Percentiles rank a stretch among this genome's conserved stretches.
Conservation (phyloP, 2,329 filamentous ascomycete species). For the Fusarium austroafricanum region DNA sequence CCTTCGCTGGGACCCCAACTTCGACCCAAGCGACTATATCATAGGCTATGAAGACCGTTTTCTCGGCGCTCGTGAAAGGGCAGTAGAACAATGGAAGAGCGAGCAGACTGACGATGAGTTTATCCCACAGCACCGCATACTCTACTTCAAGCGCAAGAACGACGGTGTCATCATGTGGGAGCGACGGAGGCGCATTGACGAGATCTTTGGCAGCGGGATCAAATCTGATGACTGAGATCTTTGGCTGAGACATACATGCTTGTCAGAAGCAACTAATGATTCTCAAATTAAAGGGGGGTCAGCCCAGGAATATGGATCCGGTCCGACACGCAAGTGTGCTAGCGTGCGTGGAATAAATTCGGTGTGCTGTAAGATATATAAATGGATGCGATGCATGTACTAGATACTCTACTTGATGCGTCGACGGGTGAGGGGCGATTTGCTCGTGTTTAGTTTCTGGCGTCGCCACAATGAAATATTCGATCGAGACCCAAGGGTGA, state of each 20-base stretch:
- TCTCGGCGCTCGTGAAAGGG: slow-evolving; percentile 63
- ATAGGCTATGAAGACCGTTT: slow-evolving; percentile 73
- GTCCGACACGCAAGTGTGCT: neutral
- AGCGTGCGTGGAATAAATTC: slow-evolving; percentile 20
- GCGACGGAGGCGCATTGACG: slow-evolving; percentile 62
- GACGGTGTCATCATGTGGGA: slow-evolving; percentile 69
- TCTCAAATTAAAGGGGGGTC: slow-evolving; percentile 15
- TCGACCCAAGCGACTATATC: slow-evolving; percentile 65
- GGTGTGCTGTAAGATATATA: slow-evolving; percentile 14
- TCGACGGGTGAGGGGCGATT: neutral
- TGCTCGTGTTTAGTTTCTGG: neutral
- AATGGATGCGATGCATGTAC: neutral
- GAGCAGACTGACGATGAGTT: slow-evolving; percentile 75
- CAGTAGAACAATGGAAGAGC: slow-evolving; percentile 67
- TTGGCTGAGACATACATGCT: slow-evolving; percentile 1
- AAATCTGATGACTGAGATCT: slow-evolving; percentile 22
- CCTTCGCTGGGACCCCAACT: slow-evolving; percentile 68
- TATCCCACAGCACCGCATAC: slow-evolving; percentile 72
- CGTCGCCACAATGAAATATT: slow-evolving; percentile 8
- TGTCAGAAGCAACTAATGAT: slow-evolving; percentile 8
- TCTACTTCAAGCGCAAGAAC: slow-evolving; percentile 68
- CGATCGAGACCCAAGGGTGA: neutral
- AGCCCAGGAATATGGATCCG: slow-evolving; percentile 8
- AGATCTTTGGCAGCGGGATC: slow-evolving; percentile 67
- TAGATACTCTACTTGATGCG: slow-evolving; percentile 2